Conservation (phyloP, 1,284 basidiomycete species). For the Caloboletus inedulis region DNA sequence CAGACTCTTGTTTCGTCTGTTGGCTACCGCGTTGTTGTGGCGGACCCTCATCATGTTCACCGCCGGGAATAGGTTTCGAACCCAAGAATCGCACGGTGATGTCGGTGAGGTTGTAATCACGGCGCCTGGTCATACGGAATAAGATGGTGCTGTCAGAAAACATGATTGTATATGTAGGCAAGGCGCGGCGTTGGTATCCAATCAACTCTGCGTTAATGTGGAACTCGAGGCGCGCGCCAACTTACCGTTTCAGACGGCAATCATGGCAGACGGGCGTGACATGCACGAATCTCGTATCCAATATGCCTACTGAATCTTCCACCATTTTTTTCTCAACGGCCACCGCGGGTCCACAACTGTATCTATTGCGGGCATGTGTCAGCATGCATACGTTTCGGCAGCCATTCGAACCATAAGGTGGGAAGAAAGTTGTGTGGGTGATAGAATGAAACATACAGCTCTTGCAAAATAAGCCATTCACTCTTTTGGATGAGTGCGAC, state of each 20-base stretch:
- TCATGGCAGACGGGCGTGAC: slow-evolving; percentile 55
- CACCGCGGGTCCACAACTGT: slow-evolving; percentile 56
- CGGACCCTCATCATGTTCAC: slow-evolving; percentile 25
- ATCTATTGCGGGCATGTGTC: slow-evolving; percentile 41
- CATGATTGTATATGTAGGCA: slow-evolving; percentile 1
- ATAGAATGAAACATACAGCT: slow-evolving; percentile 45
- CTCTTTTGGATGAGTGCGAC: slow-evolving; percentile 53
- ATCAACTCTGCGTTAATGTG: slow-evolving; percentile 11
- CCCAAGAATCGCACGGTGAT: slow-evolving; percentile 46
- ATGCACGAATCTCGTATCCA: slow-evolving; percentile 40
- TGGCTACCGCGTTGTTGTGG: slow-evolving; percentile 23
- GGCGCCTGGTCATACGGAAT: slow-evolving; percentile 38
- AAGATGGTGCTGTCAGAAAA: slow-evolving; percentile 18
- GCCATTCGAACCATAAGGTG: slow-evolving; percentile 5
- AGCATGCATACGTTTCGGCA: slow-evolving; percentile 11
- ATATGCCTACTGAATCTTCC: slow-evolving; percentile 31
- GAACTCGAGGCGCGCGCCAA: slow-evolving; percentile 16
- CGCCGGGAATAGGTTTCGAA: slow-evolving; percentile 20
- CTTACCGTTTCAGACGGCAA: slow-evolving; percentile 61
- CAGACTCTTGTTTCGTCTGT: slow-evolving; percentile 27
- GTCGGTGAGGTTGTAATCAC: slow-evolving; percentile 49
- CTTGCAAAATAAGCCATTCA: slow-evolving; percentile 62
- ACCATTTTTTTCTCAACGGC: slow-evolving; percentile 42
- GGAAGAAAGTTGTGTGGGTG: slow-evolving; percentile 6
- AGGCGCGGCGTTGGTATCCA: slow-evolving; percentile 3